Evolutionary conservation across 129 eudicot species (phyloP), one percentile per base, ranked within the genome.

Genomic region (Arctium lappa): DNA sequence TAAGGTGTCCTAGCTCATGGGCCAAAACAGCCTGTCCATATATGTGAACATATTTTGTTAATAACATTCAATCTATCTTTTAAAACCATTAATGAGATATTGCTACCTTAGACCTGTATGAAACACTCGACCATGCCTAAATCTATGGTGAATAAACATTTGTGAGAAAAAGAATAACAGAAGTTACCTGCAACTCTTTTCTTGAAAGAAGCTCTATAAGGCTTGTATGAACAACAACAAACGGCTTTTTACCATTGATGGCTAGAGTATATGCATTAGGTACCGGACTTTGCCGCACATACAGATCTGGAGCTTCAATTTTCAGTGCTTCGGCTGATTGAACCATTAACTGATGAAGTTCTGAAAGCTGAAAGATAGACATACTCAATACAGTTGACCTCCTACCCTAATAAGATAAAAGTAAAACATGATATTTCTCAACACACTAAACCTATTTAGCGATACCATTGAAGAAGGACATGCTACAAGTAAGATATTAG

Each of bases 211-310:
- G 99, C 90, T 95, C 99, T 71, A 95, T 88, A 75, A 95, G 94
- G 82, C 97, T 95, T 50, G 99, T 95, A 81, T 95, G 99, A 82
- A 95, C 94, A 80, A 95, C 99, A 38, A 95, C 92, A 86, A 95
- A 95, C 18, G 99, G 97, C 75, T 89, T 95, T 86, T 89, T 95
- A 69, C 99, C 99, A 82, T 86, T 91, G 70, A 95, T 76, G 73
- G 99, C 99, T 15, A 95, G 81, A 46, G 99, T 95, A 65, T 95
- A 95, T n/a, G 99, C 99, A 84, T 95, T 95, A 37, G 99, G 99
- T 66, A 89, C 90, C 8, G 99, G 97, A 87, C 94, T 95, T 85
- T 95, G 99, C 73, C 97, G 97, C 40, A 95, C 89, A 69, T 93
- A 95, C 46, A 95, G 84, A 85, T 93, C 97, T 86, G 99, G 99